A percentile compares a stretch with the other conserved stretches of the same genome.
Evolutionary conservation across 306 rosid genomes (phyloP).

Genomic region (Acacia acuminata): DNA sequence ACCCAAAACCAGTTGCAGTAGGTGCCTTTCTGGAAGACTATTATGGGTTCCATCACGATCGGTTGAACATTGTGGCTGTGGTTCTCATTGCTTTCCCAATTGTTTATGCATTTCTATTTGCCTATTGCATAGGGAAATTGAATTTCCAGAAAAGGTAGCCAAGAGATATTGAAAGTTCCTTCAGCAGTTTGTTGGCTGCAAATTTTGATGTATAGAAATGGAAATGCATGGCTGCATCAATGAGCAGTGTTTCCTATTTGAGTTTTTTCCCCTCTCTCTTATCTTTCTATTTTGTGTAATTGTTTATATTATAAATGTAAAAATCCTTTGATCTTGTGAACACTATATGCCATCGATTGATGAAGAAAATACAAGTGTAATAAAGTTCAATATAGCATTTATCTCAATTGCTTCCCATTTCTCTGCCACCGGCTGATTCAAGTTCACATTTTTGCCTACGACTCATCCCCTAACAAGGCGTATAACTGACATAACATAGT

Average conservation of each 20-base stretch:
- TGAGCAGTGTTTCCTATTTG: slow-evolving; percentile 21
- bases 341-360: neutral
- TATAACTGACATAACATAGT: neutral
- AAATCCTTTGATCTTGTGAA: neutral
- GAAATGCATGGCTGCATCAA: slow-evolving; percentile 30
- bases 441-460: neutral
- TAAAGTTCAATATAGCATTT: neutral
- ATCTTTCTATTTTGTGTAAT: neutral
- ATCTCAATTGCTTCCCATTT: neutral
- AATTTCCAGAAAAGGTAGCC: slow-evolving; percentile 64
- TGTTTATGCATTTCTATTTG: slow-evolving; percentile 61
- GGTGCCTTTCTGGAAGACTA: slow-evolving; percentile 57
- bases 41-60: slow-evolving; percentile 64
- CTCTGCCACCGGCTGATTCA: neutral
- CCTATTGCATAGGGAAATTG: slow-evolving; percentile 68
- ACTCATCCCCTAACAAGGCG: too few species aligned
- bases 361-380: slow-evolving; percentile 22
- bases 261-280: neutral
- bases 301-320: neutral
- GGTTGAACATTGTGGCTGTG: slow-evolving; percentile 58
- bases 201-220: slow-evolving; percentile 46
- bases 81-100: slow-evolving; percentile 70
- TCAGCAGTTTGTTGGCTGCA: slow-evolving; percentile 32
- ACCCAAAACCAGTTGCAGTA: slow-evolving; percentile 51
- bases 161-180: slow-evolving; percentile 21